These are phyloP conservation scores for Chloranthus sessilifolius DNA, from an alignment of 164 flowering plant species.

Conservation along the genomic window DNA sequence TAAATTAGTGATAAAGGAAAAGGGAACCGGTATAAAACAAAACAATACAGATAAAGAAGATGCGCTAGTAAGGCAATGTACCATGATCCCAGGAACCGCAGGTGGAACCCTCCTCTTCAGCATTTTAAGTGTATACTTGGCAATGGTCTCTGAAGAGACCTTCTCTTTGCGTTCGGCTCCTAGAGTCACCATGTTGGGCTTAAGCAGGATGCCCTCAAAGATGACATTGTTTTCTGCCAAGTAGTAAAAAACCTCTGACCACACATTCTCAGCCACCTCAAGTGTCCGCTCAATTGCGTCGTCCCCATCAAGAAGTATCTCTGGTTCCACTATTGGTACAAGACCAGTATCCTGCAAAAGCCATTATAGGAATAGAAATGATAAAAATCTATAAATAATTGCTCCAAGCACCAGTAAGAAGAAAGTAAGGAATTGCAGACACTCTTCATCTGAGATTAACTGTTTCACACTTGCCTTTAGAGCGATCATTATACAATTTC, in stretches of 20 bases:
- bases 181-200: constrained; percentile 93
- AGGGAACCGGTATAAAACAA: too few relatives aligned
- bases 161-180: constrained; percentile 81
- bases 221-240: constrained; percentile 72
- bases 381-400: not conserved
- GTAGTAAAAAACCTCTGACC: constrained; percentile 79
- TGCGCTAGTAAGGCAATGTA: too few relatives aligned
- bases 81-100: constrained; percentile 89
- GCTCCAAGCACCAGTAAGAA: too few relatives aligned
- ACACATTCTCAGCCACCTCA: constrained; percentile 76
- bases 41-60: too few relatives aligned
- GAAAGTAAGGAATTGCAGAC: too few relatives aligned
- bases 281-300: constrained; percentile 74
- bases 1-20: too few relatives aligned
- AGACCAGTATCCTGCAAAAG: constrained; percentile 65
- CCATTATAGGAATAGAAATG: too few relatives aligned
- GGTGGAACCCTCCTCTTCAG: constrained; percentile 77
- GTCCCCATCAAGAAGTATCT: constrained; percentile 85
- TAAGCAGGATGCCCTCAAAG: constrained; percentile 73
- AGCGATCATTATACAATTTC: too few relatives aligned
- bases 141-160: constrained; percentile 73
- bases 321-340: constrained; percentile 86
- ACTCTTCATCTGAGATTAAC: too few relatives aligned
- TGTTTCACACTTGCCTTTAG: too few relatives aligned
- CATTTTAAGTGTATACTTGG: constrained; percentile 64